Evolutionary conservation across 2,329 filamentous ascomycete species (phyloP).

Genomic region (Myriosclerotinia duriaeana): DNA sequence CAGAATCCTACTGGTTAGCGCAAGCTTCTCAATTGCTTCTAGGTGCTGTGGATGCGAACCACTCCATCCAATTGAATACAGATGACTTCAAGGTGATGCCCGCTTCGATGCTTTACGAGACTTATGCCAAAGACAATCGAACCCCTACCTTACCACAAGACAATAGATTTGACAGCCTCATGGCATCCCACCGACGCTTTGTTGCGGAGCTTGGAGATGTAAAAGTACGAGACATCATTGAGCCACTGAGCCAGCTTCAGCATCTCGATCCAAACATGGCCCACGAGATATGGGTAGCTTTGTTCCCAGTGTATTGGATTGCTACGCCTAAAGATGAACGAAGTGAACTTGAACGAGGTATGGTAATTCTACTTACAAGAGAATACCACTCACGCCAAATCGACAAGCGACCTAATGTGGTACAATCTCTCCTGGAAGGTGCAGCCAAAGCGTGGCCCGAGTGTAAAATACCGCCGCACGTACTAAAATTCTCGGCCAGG

Average conservation of each 20-base stretch:
- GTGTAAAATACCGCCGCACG: constrained; percentile 91
- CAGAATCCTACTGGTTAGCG: constrained; percentile 93
- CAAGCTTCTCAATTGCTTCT: constrained; percentile 93
- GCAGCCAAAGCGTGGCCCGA: constrained; percentile 80
- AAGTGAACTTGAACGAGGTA: constrained; percentile 82
- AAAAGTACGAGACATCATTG: constrained; percentile 82
- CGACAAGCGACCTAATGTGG: constrained; percentile 91
- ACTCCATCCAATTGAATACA: constrained; percentile 71
- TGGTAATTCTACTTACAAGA: constrained; percentile 88
- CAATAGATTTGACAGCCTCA: constrained; percentile 76
- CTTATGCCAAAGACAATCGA: constrained; percentile 68
- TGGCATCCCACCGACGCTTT: constrained; percentile 79
- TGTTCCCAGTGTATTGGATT: constrained; percentile 95
- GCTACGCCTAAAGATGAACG: constrained; percentile 84
- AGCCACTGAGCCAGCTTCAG: constrained; percentile 87
- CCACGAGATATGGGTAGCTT: constrained; percentile 83
- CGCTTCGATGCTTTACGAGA: constrained; percentile 69
- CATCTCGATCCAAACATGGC: constrained; percentile 81
- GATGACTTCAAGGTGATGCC: constrained; percentile 83
- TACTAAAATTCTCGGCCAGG: constrained; percentile 90
- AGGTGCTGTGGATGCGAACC: constrained; percentile 83
- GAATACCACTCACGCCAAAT: constrained; percentile 95
- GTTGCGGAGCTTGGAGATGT: constrained; percentile 80
- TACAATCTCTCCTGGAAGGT: constrained; percentile 87
- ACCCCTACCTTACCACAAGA: constrained; percentile 72